Evolutionary conservation across 768 basidiomycete genomes (phyloP), one percentile per base, ranked within the genome.

Genomic region (Amanita phalloides): DNA sequence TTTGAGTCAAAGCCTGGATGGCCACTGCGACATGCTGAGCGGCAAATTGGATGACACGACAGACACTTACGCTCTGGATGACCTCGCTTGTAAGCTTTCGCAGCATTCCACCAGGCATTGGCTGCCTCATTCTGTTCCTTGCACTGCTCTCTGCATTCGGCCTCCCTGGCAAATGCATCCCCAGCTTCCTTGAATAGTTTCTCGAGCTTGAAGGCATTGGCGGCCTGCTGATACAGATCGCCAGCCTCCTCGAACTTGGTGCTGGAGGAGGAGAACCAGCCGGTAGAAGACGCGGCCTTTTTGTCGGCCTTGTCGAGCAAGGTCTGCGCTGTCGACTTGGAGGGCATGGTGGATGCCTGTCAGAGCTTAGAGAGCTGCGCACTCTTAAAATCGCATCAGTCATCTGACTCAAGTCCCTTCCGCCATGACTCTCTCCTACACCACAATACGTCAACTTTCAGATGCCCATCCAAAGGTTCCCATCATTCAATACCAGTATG

Each of bases 21-120:
- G 96, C 95, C 65, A 93, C 96, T 96, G 62, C 23, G 28, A 42
- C 23, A 47, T 54, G 60, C 59, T 50, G 49, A 55, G 38, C 49
- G 54, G 32, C 11, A 25, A 42, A n/a, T 38, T 17, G 44, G 23
- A 42, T 20, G 20, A 20, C 14, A 41, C 33, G 48, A 48, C 21
- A 49, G 32, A 36, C n/a, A 67, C 84, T 64, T 64, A 96, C 95
- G 72, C 58, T 91, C 86, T 30, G 76, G 93, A 64, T 77, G 81
- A 23, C 83, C 86, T 67, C 87, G 78, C 74, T 97, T 99, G 75
- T 89, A 99, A 9, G 87, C 83, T 70, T 98, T 98, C 32, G 90
- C 84, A 10, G 96, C 94, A 64, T 95, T 96, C 90, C 95, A 97
- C 86, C 87, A 98, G 7, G 94, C 94, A 63, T 94, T 95, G 20